A percentile compares a stretch with the other conserved stretches of the same genome.
phyloP scores from a whole-genome alignment of 163 green algal species.

The Prototheca stagnorum region DNA sequence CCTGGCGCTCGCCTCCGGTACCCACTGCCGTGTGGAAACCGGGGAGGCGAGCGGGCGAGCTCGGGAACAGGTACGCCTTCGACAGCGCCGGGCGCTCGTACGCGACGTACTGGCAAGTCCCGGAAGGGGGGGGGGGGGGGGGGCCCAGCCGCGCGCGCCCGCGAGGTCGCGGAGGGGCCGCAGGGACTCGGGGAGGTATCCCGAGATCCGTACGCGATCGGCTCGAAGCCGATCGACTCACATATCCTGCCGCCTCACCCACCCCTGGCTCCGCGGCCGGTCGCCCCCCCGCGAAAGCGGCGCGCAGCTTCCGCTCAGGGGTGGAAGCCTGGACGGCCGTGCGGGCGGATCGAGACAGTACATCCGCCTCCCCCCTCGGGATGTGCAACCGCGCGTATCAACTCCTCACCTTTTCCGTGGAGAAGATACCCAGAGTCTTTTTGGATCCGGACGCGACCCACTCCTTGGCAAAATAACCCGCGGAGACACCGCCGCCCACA shows the following conservation, averaged over 20 bases:
- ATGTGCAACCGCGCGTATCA: no score
- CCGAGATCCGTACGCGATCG: no score
- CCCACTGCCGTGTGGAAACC: constrained; percentile 85
- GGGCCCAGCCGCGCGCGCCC: no score
- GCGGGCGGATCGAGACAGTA: no score
- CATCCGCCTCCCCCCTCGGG: no score
- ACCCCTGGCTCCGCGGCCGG: neutral
- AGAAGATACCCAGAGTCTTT: constrained; percentile 54
- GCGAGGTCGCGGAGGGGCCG: no score
- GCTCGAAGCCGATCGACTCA: neutral
- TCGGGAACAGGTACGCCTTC: constrained; percentile 73
- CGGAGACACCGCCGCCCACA: constrained; percentile 63
- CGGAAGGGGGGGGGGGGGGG: neutral
- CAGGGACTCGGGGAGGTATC: no score
- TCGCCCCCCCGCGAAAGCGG: no score
- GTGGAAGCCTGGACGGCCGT: no score
- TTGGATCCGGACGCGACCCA: constrained; percentile 35
- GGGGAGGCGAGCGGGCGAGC: constrained; percentile 44
- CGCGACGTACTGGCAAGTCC: constrained; percentile 27
- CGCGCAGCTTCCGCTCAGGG: no score
- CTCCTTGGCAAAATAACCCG: constrained; percentile 41
- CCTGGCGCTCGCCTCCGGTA: constrained; percentile 60
- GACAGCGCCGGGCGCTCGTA: constrained; percentile 79
- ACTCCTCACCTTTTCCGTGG: constrained; percentile 27
- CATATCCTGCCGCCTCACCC: neutral